Evolutionary conservation across 1,284 basidiomycete genomes (phyloP).

Genomic region (Ceratobasidium sp.): DNA sequence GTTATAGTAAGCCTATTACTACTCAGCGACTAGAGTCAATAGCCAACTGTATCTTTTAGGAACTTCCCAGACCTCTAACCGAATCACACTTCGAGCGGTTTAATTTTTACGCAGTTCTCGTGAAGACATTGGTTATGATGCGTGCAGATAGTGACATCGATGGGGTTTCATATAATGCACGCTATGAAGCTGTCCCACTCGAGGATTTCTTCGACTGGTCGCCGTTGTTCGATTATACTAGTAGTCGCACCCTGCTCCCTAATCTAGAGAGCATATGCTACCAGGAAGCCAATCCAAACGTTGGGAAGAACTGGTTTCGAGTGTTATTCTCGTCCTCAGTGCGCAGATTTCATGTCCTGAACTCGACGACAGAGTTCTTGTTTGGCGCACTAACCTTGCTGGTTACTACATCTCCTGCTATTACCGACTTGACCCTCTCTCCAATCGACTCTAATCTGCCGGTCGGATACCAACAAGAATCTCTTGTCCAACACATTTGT

Average conservation of each 20-base stretch:
- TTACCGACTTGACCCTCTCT: neutral
- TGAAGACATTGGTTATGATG: neutral
- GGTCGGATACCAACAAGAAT: too few relatives aligned
- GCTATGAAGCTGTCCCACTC: neutral
- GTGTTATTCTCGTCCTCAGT: neutral
- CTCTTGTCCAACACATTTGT: neutral
- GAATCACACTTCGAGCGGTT: neutral
- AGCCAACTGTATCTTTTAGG: neutral
- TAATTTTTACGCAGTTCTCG: conserved; percentile 6
- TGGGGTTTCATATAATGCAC: neutral
- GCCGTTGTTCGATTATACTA: neutral
- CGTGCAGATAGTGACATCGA: too few relatives aligned
- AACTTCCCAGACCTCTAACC: neutral
- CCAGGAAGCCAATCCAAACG: neutral
- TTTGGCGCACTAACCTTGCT: neutral
- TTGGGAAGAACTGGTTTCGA: neutral
- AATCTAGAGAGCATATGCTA: neutral
- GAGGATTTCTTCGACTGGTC: neutral
- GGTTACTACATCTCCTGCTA: neutral
- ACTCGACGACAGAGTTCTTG: neutral
- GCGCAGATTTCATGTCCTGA: neutral
- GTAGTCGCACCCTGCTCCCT: neutral
- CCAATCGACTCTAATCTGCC: neutral
- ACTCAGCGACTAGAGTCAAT: neutral
- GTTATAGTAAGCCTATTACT: neutral